phyloP scores from a whole-genome alignment of 1,284 basidiomycete species.

The Fomitiporia mediterranea region DNA sequence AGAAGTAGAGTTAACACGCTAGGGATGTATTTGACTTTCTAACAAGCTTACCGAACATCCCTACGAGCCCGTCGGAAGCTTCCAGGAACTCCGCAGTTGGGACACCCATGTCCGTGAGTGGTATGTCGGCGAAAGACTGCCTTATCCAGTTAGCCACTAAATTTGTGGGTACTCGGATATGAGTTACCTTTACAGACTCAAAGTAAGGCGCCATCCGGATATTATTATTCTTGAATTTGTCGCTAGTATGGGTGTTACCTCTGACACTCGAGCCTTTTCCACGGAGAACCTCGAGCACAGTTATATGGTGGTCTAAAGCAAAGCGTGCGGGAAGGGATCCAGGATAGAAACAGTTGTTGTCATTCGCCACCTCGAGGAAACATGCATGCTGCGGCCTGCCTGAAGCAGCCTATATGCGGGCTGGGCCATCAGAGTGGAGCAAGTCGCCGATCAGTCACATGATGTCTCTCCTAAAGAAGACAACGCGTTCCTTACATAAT shows the following conservation, averaged over 20 bases:
- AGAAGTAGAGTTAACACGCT: conserved; percentile 5
- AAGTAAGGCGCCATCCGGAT: conserved; percentile 16
- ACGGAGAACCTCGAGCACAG: too few relatives aligned
- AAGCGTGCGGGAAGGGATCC: not conserved
- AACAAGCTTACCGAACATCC: conserved; percentile 74
- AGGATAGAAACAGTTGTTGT: not conserved
- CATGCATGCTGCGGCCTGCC: too few relatives aligned
- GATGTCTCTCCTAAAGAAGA: too few relatives aligned
- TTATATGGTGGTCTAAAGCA: not conserved
- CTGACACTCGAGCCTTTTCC: too few relatives aligned
- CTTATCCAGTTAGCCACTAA: not conserved
- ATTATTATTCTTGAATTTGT: not conserved
- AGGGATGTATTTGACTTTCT: not conserved
- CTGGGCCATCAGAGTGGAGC: too few relatives aligned
- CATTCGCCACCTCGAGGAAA: not conserved
- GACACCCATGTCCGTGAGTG: conserved; percentile 72
- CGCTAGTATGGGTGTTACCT: too few relatives aligned
- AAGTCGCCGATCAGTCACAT: too few relatives aligned
- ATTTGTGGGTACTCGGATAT: not conserved
- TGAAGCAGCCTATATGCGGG: too few relatives aligned
- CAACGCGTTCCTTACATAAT: too few relatives aligned
- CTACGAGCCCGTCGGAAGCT: conserved; percentile 86
- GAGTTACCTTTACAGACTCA: conserved; percentile 14
- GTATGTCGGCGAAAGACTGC: conserved; percentile 86
- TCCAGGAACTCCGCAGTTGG: conserved; percentile 81